Conservation (phyloP, 148 eudicot species). For the Hydrangea macrophylla region DNA sequence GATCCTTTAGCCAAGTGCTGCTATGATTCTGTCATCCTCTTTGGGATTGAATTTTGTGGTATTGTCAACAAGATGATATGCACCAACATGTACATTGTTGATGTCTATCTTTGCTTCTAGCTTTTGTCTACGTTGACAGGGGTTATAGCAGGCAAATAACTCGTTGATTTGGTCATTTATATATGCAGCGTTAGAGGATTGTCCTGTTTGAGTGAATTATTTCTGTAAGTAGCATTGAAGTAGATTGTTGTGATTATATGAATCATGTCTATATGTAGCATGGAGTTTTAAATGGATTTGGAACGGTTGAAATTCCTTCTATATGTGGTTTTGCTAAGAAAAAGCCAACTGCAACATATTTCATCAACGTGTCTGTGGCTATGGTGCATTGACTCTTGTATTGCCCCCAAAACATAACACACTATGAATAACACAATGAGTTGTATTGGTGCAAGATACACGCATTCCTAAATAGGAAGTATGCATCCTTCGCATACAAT, state of each 20-base stretch:
- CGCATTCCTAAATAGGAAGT: no score
- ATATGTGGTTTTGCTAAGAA: background rate
- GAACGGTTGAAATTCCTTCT: background rate
- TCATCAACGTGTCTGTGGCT: no score
- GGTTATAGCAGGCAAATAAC: background rate
- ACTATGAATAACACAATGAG: no score
- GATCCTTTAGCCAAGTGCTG: background rate
- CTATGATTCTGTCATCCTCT: background rate
- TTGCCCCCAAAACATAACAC: no score
- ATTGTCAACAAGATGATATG: background rate
- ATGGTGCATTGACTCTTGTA: no score
- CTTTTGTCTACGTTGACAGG: background rate
- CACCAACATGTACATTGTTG: background rate
- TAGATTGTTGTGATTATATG: no score
- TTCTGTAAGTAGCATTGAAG: no score
- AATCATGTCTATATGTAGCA: no score
- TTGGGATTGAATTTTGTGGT: background rate
- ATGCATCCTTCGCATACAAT: no score
- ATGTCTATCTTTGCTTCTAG: background rate
- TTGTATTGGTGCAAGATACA: background rate
- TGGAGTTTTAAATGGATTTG: no score
- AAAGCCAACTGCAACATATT: no score
- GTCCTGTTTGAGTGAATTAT: no score
- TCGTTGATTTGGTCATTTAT: background rate
- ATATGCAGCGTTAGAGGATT: background rate